These are phyloP conservation scores for Boechera divaricarpa DNA, from an alignment of 345 rosid species.

Conservation along the genomic window DNA sequence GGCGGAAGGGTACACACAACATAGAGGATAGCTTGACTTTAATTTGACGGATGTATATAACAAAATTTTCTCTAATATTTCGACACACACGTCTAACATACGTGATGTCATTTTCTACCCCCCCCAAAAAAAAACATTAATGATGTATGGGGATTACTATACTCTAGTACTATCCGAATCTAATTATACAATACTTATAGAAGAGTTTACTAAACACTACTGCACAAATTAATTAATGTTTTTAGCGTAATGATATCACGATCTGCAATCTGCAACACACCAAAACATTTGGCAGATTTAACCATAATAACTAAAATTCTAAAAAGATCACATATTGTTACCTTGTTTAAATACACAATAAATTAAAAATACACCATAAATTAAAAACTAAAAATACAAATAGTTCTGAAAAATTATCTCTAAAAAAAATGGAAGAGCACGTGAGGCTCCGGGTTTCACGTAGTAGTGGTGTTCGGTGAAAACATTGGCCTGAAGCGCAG, in stretches of 20 bases:
- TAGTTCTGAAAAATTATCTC: neutral
- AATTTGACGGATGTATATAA: neutral
- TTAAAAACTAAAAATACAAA: neutral
- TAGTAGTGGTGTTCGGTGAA: slow-evolving; percentile 49
- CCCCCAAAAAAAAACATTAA: neutral
- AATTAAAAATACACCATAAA: neutral
- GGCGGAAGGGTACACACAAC: neutral
- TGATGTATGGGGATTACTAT: neutral
- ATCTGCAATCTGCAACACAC: neutral
- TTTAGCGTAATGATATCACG: neutral
- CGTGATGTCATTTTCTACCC: neutral
- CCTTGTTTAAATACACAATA: neutral
- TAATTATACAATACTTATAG: neutral
- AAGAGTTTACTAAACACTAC: neutral
- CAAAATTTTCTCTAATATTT: neutral
- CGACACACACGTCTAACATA: neutral
- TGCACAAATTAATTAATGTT: neutral
- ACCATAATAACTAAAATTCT: neutral
- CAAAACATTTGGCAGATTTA: neutral
- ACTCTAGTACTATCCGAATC: neutral
- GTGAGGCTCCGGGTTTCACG: slow-evolving; percentile 61
- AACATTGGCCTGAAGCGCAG: slow-evolving; percentile 32
- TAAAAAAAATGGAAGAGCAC: slow-evolving; percentile 40
- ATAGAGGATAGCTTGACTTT: neutral
- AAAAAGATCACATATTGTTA: neutral